A percentile compares a stretch with the other conserved stretches of the same genome.
These are phyloP conservation scores for Starmerella floris DNA, from an alignment of 805 yeast species.

Conservation along the genomic window DNA sequence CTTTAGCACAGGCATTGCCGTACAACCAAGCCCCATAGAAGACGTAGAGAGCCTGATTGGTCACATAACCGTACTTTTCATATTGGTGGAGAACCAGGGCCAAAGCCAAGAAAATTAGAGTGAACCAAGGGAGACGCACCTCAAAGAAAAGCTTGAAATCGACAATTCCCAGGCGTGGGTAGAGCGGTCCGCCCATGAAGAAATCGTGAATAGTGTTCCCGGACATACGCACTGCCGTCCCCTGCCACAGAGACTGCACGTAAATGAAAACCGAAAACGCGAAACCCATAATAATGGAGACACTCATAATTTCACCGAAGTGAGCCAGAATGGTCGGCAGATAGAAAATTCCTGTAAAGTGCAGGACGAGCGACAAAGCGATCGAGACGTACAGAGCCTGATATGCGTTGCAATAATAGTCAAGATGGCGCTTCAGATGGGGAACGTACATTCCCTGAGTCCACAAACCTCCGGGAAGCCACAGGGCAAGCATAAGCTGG, in stretches of 20 bases:
- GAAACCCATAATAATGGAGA: constrained; percentile 72
- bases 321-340: constrained; percentile 62
- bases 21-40: constrained; percentile 83
- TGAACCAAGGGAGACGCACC: constrained; percentile 95
- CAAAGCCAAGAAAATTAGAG: constrained; percentile 60
- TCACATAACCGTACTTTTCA: constrained; percentile 64
- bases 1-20: constrained; percentile 94
- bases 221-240: constrained; percentile 80
- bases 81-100: constrained; percentile 67
- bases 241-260: constrained; percentile 48
- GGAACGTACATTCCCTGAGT: constrained; percentile 86
- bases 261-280: constrained; percentile 55
- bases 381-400: constrained; percentile 65
- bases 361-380: constrained; percentile 45
- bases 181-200: constrained; percentile 95
- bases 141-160: constrained; percentile 96
- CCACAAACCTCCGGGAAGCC: constrained; percentile 78
- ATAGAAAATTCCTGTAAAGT: constrained; percentile 61
- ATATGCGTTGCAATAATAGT: constrained; percentile 88
- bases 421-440: constrained; percentile 71
- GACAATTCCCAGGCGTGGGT: constrained; percentile 84
- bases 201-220: constrained; percentile 83
- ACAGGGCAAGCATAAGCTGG: constrained; percentile 65
- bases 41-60: constrained; percentile 62
- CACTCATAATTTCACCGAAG: constrained; percentile 86